Conservation (phyloP, 805 yeast species). For the Candida morakotiae region DNA sequence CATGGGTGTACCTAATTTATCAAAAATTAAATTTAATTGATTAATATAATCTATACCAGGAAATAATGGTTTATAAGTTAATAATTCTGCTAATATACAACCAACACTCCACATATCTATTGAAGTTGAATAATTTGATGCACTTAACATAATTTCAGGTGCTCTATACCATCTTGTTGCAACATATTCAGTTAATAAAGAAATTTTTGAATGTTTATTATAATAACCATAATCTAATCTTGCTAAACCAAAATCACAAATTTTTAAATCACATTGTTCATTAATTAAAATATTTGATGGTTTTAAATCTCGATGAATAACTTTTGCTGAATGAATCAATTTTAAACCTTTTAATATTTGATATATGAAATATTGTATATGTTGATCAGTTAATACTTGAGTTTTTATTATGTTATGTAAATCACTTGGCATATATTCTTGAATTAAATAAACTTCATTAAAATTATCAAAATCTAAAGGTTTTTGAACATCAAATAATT, state of each 20-base stretch:
- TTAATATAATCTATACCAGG: conserved; percentile 94
- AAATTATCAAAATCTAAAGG: conserved; percentile 58
- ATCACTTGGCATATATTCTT: conserved; percentile 77
- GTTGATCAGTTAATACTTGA: conserved; percentile 71
- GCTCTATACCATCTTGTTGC: conserved; percentile 98
- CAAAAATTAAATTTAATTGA: conserved; percentile 80
- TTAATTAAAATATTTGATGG: conserved; percentile 85
- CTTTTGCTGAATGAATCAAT: conserved; percentile 90
- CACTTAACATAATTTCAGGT: conserved; percentile 96
- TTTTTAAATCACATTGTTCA: conserved; percentile 88
- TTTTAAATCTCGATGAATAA: conserved; percentile 87
- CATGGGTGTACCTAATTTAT: conserved; percentile 67
- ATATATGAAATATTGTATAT: conserved; percentile 87
- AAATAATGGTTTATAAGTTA: conserved; percentile 81
- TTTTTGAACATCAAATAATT: conserved; percentile 61
- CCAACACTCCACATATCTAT: conserved; percentile 98
- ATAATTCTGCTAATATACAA: conserved; percentile 88
- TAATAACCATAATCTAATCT: conserved; percentile 57
- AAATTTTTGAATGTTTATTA: conserved; percentile 34
- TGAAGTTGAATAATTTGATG: conserved; percentile 88
- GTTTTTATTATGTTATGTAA: conserved; percentile 58
- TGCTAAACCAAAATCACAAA: conserved; percentile 94
- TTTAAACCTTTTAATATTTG: conserved; percentile 88
- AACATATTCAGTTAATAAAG: conserved; percentile 87
- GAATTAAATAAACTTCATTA: conserved; percentile 69